Percentiles rank a stretch among this genome's conserved stretches.
Conservation (phyloP, 2,329 filamentous ascomycete genomes). For the Colletotrichum echinochloae region DNA sequence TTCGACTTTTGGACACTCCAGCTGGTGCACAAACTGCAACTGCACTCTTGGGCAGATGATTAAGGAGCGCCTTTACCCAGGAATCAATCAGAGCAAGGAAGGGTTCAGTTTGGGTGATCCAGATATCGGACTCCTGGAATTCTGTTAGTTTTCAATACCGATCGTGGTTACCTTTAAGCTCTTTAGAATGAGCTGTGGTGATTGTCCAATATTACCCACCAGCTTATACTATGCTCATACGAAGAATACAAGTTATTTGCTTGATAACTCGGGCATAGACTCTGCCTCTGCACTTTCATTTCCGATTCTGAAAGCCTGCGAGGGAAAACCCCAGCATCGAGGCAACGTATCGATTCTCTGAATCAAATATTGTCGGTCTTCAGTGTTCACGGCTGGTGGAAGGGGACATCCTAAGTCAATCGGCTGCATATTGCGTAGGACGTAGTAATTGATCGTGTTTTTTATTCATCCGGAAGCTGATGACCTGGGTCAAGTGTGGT, state of each 20-base stretch:
- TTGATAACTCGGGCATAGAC: neutral
- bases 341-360: no score
- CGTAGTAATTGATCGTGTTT: no score
- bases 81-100: neutral
- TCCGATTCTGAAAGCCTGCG: neutral
- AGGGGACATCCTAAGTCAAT: no score
- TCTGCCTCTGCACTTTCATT: neutral
- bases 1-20: neutral
- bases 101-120: neutral
- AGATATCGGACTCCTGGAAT: neutral
- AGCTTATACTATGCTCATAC: neutral
- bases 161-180: neutral
- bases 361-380: no score
- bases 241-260: neutral
- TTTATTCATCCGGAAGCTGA: no score
- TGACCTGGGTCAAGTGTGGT: no score
- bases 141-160: neutral
- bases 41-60: neutral
- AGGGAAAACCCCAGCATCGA: no score
- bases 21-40: neutral
- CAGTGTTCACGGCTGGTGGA: no score
- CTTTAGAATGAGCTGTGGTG: no score
- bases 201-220: neutral
- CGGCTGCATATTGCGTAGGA: no score
- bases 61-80: neutral